Base-by-base conservation (phyloP, 106 monocot genomes). In the Dendrobium officinale region DNA sequence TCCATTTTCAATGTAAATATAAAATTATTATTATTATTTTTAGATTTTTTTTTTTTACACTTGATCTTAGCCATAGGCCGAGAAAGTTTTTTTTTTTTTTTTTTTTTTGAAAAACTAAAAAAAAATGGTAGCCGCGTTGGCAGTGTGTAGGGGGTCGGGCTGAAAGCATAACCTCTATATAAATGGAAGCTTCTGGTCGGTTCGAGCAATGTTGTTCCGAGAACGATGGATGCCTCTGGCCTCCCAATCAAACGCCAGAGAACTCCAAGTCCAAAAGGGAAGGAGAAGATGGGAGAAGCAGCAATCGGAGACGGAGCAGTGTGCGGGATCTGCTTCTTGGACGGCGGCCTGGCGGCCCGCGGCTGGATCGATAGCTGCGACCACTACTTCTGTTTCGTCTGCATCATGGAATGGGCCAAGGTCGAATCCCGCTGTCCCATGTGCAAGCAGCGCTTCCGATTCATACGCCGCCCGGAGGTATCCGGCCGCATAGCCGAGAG, bases 41-140 rank as follows among this genome's bases (percentile, higher is more conserved):
- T 5, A 37, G 37, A 29, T 29, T 29, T 29, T 29, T 29, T 29
- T 29, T 29, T 29, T 29, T 29, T 29, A 95, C 92, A 95, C 92
- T 95, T 95, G 95, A 95, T 95, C 95, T 95, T 95, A 95, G 95
- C 95, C 95, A 95, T 92, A 95, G 95, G 95, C 95, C 92, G 95
- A 95, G 92, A 95, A 95, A 95, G 95, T 1, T 0, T 31, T 31
- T 31, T 31, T 31, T 31, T 31, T 31, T 31, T 31, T 31, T 31
- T 1, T 31, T 31, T 31, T 31, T 31, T 31, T 31, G 31, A 31
- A 31, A 31, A 1, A 31, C 1, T 31, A 31, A 31, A 31, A 5
- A 44, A 5, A 8, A 44, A 44, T 44, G 44, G 4, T 44, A 44
- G 8, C 8, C 9, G 9, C 9, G 45, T 7, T 51, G 15, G 51